Conservation (phyloP, 75 land plant species). For the Picea glauca region DNA sequence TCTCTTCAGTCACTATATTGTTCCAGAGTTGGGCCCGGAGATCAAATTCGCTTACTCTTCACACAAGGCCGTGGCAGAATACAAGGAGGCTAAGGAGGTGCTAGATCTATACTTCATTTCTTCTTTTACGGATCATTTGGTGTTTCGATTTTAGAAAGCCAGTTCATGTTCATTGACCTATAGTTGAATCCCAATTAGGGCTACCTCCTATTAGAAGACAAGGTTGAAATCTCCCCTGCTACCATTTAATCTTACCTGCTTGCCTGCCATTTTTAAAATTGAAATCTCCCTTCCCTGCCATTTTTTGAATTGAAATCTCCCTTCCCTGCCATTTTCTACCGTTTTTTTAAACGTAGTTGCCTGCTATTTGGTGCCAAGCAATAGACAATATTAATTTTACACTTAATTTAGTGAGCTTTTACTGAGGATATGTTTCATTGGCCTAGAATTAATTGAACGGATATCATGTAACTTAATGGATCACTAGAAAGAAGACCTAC, state of each 20-base stretch:
- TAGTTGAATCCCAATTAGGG: background rate
- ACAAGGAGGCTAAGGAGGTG: slow-evolving; percentile 80
- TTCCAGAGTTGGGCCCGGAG: slow-evolving; percentile 79
- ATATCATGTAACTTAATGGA: background rate
- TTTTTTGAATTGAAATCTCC: background rate
- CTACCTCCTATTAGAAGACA: background rate
- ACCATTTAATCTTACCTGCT: too few relatives aligned
- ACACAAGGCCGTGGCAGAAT: slow-evolving; percentile 73
- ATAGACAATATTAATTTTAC: background rate
- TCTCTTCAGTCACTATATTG: slow-evolving; percentile 67
- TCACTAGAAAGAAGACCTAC: background rate
- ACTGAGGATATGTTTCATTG: background rate
- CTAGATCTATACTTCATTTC: background rate
- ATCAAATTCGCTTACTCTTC: slow-evolving; percentile 58
- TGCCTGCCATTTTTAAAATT: background rate
- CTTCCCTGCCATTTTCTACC: background rate
- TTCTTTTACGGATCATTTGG: background rate
- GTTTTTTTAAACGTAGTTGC: too few relatives aligned
- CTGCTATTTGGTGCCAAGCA: background rate
- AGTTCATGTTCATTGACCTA: background rate
- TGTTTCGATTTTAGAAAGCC: background rate
- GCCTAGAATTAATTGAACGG: background rate
- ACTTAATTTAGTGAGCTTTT: background rate
- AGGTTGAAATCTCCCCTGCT: too few relatives aligned
- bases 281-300: background rate